phyloP scores from a whole-genome alignment of 23 red algal genomes.

The Agarophyton chilense region DNA sequence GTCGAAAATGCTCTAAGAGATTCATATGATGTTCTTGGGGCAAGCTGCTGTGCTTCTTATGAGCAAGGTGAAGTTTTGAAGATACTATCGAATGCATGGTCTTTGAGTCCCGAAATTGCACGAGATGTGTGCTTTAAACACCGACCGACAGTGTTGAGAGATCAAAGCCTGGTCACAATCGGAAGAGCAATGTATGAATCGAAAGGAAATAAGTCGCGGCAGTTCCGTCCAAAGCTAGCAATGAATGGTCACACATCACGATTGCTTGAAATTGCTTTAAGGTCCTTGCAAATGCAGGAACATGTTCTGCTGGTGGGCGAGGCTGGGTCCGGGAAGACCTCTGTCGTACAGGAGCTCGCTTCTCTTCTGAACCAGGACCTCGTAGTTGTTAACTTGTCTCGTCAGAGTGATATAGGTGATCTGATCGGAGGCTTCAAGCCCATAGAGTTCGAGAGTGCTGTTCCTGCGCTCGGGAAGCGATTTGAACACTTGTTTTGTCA shows the following conservation, averaged over 20 bases:
- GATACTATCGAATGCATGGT: conserved; percentile 33
- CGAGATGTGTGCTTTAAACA: conserved; percentile 9
- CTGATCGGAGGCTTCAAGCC: conserved; percentile 87
- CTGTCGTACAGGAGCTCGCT: conserved; percentile 82
- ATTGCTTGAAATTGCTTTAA: conserved; percentile 63
- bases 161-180: neutral
- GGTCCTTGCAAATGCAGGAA: conserved; percentile 76
- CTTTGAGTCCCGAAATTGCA: conserved; percentile 19
- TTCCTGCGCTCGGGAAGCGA: conserved; percentile 14
- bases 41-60: conserved; percentile 1
- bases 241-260: conserved; percentile 61
- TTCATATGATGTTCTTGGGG: conserved; percentile 58
- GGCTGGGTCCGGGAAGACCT: conserved; percentile 93
- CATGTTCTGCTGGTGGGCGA: conserved; percentile 86
- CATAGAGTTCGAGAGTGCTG: conserved; percentile 32
- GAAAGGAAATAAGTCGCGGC: neutral
- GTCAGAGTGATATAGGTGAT: conserved; percentile 88
- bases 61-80: neutral
- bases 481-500: conserved; percentile 67
- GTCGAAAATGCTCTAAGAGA: conserved; percentile 55
- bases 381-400: conserved; percentile 94
- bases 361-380: conserved; percentile 46
- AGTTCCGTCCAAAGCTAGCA: conserved; percentile 20
- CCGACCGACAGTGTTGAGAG: conserved; percentile 23
- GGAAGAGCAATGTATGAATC: neutral